Percentiles rank a stretch among this genome's conserved stretches.
phyloP scores from a whole-genome alignment of 345 rosid species.

The Salix caprea region DNA sequence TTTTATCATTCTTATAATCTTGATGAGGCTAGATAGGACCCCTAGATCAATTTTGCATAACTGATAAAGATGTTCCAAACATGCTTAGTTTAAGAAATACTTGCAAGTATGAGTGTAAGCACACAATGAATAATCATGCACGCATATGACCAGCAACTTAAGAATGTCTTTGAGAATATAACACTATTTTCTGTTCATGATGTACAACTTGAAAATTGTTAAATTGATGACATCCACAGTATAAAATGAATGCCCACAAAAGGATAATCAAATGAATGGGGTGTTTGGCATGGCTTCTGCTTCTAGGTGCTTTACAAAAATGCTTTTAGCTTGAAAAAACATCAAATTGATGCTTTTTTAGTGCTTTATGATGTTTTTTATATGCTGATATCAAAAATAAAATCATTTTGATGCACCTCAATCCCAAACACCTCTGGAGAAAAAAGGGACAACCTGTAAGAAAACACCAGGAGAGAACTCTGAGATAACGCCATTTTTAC shows the following conservation, averaged over 20 bases:
- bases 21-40: too few relatives aligned
- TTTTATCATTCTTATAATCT: too few relatives aligned
- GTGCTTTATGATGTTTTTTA: too few relatives aligned
- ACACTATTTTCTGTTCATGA: not conserved
- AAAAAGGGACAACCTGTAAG: conserved; percentile 54
- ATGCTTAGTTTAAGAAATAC: not conserved
- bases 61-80: not conserved
- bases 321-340: too few relatives aligned
- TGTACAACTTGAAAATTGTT: conserved; percentile 1
- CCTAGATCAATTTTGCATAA: not conserved
- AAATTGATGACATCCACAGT: not conserved
- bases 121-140: not conserved
- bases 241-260: not conserved
- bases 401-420: too few relatives aligned
- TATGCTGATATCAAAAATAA: too few relatives aligned
- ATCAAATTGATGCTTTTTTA: too few relatives aligned
- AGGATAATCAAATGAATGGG: too few relatives aligned
- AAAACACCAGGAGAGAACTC: conserved; percentile 84
- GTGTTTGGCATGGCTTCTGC: too few relatives aligned
- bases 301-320: too few relatives aligned
- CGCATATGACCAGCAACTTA: not conserved
- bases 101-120: not conserved
- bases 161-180: not conserved
- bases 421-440: too few relatives aligned
- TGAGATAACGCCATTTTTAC: conserved; percentile 68